These are phyloP conservation scores for Kwoniella botswanensis DNA, from an alignment of 768 basidiomycete species.

Conservation along the genomic window DNA sequence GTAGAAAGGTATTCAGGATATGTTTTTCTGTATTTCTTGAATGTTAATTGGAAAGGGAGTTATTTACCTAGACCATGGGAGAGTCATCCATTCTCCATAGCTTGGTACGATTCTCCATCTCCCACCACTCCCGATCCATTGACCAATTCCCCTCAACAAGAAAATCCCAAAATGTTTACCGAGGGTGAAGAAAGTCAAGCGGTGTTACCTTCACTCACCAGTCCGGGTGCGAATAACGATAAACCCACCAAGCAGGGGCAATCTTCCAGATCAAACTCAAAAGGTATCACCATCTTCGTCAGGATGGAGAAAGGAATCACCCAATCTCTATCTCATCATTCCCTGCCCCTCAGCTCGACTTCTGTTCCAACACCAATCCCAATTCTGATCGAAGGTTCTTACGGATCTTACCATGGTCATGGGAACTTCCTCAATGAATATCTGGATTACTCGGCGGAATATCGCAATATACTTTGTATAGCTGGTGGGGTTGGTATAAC, in stretches of 20 bases:
- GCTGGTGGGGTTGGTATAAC: slow-evolving; percentile 7
- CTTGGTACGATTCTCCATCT: neutral
- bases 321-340: neutral
- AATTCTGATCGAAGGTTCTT: slow-evolving; percentile 4
- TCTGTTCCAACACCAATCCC: neutral
- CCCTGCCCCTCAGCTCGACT: neutral
- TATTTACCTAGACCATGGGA: slow-evolving; percentile 7
- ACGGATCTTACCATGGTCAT: neutral
- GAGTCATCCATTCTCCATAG: slow-evolving; percentile 3
- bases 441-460: neutral
- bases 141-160: neutral
- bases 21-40: neutral
- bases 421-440: neutral
- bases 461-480: neutral
- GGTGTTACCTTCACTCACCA: neutral
- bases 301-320: slow-evolving; percentile 3
- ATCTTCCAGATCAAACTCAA: neutral
- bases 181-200: neutral
- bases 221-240: neutral
- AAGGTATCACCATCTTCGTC: neutral
- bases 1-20: neutral
- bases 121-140: neutral
- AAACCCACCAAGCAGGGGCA: neutral
- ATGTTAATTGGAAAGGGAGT: slow-evolving; percentile 1
- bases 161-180: neutral